These are phyloP conservation scores for Chimonanthus praecox DNA, from an alignment of 164 flowering plant species.

Conservation along the genomic window DNA sequence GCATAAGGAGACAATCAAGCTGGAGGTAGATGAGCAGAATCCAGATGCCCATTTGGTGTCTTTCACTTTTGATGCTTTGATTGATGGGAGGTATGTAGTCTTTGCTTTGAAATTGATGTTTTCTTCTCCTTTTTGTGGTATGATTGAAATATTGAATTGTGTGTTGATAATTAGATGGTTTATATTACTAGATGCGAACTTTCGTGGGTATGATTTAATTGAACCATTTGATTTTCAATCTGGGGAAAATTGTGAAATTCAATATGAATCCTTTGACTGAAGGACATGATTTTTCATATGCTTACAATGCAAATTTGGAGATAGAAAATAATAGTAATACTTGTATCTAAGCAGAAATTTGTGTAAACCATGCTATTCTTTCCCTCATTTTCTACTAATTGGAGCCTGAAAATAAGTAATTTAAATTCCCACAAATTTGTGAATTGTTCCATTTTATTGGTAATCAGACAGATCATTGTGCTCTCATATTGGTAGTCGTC, in stretches of 20 bases:
- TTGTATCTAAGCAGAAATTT: too few species aligned
- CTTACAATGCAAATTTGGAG: too few species aligned
- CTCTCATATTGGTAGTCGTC: too few species aligned
- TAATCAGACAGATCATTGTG: background rate
- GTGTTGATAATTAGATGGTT: background rate
- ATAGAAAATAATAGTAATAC: too few species aligned
- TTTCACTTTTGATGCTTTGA: constrained; percentile 75
- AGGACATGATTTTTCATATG: background rate
- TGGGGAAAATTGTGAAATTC: too few species aligned
- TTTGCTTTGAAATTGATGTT: background rate
- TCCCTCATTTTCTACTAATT: background rate
- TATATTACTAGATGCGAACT: background rate
- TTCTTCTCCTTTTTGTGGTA: background rate
- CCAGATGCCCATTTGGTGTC: constrained; percentile 72
- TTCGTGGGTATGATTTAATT: background rate
- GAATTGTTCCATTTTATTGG: background rate
- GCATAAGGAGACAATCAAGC: constrained; percentile 61
- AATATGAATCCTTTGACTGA: background rate
- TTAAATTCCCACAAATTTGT: background rate
- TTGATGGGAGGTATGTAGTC: constrained; percentile 67
- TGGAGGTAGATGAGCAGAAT: constrained; percentile 58
- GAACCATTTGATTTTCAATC: background rate
- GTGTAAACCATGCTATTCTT: background rate
- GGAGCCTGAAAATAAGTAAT: background rate
- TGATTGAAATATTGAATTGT: background rate